Percentiles rank a stretch among this genome's conserved stretches.
These are phyloP conservation scores for Crataegus laevigata DNA, from an alignment of 306 rosid genomes.

Conservation along the genomic window DNA sequence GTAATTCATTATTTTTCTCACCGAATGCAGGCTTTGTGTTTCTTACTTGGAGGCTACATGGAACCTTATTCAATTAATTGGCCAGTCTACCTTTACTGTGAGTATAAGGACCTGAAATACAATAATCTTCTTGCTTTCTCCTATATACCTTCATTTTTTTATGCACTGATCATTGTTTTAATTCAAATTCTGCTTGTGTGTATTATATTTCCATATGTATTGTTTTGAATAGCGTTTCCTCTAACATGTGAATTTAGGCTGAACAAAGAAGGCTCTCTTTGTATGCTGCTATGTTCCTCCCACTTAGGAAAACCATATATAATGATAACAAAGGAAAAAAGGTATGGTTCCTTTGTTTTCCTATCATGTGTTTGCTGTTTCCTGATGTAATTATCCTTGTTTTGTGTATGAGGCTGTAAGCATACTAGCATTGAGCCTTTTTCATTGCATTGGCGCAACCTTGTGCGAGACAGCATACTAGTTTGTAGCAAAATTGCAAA, in stretches of 20 bases:
- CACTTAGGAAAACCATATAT: conserved; percentile 52
- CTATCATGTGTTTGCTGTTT: background rate
- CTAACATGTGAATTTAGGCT: conserved; percentile 37
- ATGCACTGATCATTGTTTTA: background rate
- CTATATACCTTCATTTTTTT: background rate
- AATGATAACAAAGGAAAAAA: conserved; percentile 58
- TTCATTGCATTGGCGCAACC: background rate
- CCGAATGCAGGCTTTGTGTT: conserved; percentile 49
- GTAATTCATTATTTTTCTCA: background rate
- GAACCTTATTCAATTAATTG: conserved; percentile 59
- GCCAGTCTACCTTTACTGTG: conserved; percentile 51
- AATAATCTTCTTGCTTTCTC: background rate
- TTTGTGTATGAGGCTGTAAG: background rate
- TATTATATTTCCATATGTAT: conserved; percentile 6
- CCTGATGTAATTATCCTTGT: background rate
- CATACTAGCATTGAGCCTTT: background rate
- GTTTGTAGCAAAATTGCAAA: background rate
- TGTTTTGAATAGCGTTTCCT: conserved; percentile 7
- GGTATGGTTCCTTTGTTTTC: conserved; percentile 29
- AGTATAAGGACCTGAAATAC: conserved; percentile 23
- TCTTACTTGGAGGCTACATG: conserved; percentile 49
- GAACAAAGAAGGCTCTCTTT: conserved; percentile 70
- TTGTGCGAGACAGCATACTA: background rate
- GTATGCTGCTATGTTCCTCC: conserved; percentile 74
- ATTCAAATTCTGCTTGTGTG: conserved; percentile 5